Evolutionary conservation across 768 basidiomycete genomes (phyloP).

Genomic region (Psilocybe sp.): DNA sequence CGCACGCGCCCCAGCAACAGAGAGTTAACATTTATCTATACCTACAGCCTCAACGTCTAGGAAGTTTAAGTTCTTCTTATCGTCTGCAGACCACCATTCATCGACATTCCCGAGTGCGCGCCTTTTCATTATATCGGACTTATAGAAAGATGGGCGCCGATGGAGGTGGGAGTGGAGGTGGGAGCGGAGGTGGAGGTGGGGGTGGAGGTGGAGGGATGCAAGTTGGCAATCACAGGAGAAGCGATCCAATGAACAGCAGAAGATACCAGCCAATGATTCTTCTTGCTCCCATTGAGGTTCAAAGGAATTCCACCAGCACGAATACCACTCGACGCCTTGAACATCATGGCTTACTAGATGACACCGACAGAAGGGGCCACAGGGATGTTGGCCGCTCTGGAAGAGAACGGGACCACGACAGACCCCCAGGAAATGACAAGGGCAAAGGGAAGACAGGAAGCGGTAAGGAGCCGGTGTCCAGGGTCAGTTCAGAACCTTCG

Average conservation of each 20-base stretch:
- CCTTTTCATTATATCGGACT: slow-evolving; percentile 76
- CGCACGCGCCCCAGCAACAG: slow-evolving; percentile 62
- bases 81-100: slow-evolving; percentile 73
- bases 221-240: slow-evolving; percentile 22
- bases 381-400: slow-evolving; percentile 32
- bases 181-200: no score
- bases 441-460: slow-evolving; percentile 27
- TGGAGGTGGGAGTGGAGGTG: no score
- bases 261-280: slow-evolving; percentile 51
- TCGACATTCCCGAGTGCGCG: slow-evolving; percentile 76
- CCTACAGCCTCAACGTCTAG: slow-evolving; percentile 45
- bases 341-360: slow-evolving; percentile 64
- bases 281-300: slow-evolving; percentile 72
- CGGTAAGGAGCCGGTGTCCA: slow-evolving; percentile 19
- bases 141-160: slow-evolving; percentile 28
- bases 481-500: neutral
- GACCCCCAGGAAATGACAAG: slow-evolving; percentile 17
- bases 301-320: slow-evolving; percentile 75
- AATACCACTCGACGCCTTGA: slow-evolving; percentile 66
- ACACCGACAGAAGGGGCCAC: slow-evolving; percentile 28
- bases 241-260: slow-evolving; percentile 13
- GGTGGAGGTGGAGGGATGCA: no score
- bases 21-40: slow-evolving; percentile 59
- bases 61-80: slow-evolving; percentile 26
- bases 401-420: slow-evolving; percentile 22